Conservation (phyloP, 1,139 yeast species). For the Saccharomyces hybrid region DNA sequence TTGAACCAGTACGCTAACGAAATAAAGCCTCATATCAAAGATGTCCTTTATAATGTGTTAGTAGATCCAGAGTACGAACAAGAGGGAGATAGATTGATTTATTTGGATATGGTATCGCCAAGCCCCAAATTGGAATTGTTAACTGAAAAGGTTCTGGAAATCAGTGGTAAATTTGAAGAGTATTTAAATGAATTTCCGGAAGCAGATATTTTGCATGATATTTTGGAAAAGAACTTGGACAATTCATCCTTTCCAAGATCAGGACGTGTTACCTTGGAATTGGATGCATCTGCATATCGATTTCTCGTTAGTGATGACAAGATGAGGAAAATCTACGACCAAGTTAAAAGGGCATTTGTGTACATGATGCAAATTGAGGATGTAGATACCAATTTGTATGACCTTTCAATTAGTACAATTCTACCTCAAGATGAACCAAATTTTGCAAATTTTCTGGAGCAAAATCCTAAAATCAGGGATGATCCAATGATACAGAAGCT, state of each 20-base stretch:
- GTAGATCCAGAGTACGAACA: slow-evolving; percentile 29
- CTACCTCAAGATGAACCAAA: slow-evolving; percentile 56
- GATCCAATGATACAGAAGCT: slow-evolving; percentile 44
- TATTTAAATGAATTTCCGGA: slow-evolving; percentile 21
- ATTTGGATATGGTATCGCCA: slow-evolving; percentile 27
- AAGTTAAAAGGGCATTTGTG: slow-evolving; percentile 72
- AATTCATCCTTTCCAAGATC: slow-evolving; percentile 10
- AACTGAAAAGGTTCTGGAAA: slow-evolving; percentile 25
- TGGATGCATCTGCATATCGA: slow-evolving; percentile 45
- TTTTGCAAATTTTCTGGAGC: slow-evolving; percentile 47
- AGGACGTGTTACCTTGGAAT: slow-evolving; percentile 31
- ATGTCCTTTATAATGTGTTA: slow-evolving; percentile 21
- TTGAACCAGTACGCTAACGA: slow-evolving; percentile 30
- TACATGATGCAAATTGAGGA: slow-evolving; percentile 72
- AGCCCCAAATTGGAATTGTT: slow-evolving; percentile 26
- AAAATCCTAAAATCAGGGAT: slow-evolving; percentile 15
- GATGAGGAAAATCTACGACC: slow-evolving; percentile 54
- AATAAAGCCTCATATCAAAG: slow-evolving; percentile 24
- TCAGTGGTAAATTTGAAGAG: slow-evolving; percentile 19
- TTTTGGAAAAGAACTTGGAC: slow-evolving; percentile 14
- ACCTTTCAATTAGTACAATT: slow-evolving; percentile 66
- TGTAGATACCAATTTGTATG: slow-evolving; percentile 62
- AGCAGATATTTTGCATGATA: slow-evolving; percentile 26
- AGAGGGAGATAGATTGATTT: slow-evolving; percentile 24
- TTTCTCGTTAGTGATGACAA: slow-evolving; percentile 36